These are phyloP conservation scores for Pterocarpus macrocarpus DNA, from an alignment of 306 rosid genomes.

Conservation along the genomic window DNA sequence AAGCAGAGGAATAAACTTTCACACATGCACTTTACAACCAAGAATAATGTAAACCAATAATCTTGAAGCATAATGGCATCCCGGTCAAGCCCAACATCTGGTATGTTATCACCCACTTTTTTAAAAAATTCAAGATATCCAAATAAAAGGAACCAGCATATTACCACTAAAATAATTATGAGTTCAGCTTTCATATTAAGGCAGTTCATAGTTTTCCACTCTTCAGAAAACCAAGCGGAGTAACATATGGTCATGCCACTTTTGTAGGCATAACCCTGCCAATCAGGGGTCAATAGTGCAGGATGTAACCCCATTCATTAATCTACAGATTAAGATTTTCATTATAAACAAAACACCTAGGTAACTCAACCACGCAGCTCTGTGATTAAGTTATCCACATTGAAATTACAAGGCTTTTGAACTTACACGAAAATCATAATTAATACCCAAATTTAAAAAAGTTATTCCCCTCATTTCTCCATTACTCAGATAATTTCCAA, in stretches of 20 bases:
- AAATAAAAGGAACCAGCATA: not conserved
- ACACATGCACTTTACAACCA: not conserved
- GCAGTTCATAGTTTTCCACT: conserved; percentile 20
- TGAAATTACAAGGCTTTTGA: not conserved
- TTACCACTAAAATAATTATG: conserved; percentile 2
- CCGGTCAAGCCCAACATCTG: conserved; percentile 14
- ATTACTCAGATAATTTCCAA: conserved; percentile 24
- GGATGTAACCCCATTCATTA: not conserved
- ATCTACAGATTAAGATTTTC: not conserved
- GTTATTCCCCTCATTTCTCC: not conserved
- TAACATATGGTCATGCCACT: not conserved
- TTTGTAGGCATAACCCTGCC: not conserved
- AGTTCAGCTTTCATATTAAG: conserved; percentile 12
- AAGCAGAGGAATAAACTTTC: conserved; percentile 29
- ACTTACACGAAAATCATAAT: conserved; percentile 17
- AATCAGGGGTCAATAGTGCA: not conserved
- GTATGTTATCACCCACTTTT: not conserved
- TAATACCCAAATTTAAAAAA: conserved; percentile 21
- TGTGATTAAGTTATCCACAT: conserved; percentile 19
- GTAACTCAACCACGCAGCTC: not conserved
- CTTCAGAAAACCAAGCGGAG: conserved; percentile 14
- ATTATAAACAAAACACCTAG: not conserved
- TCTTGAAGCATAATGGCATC: conserved; percentile 1
- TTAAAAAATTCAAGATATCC: not conserved
- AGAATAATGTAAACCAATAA: conserved; percentile 30